These are phyloP conservation scores for Candida buenavistaensis DNA, from an alignment of 1,139 yeast genomes.

Conservation along the genomic window DNA sequence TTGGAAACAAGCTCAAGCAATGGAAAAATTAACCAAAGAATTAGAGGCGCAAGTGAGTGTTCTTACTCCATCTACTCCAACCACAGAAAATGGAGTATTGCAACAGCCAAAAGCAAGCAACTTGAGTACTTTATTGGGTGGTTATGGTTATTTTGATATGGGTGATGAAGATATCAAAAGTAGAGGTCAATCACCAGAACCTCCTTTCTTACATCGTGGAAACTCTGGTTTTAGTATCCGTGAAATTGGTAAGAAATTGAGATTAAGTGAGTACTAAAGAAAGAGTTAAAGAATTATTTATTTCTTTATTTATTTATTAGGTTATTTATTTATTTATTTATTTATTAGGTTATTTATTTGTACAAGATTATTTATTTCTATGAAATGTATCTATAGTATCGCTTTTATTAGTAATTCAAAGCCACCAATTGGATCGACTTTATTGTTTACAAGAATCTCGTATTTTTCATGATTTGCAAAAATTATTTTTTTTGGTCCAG, in stretches of 20 bases:
- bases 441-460: too few species aligned
- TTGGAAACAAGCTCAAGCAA: slow-evolving; percentile 42
- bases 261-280: slow-evolving; percentile 67
- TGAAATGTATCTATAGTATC: too few species aligned
- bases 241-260: slow-evolving; percentile 71
- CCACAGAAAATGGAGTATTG: slow-evolving; percentile 2
- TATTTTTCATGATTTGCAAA: too few species aligned
- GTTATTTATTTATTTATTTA: background rate
- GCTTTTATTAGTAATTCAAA: too few species aligned
- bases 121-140: slow-evolving; percentile 63
- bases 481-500: too few species aligned
- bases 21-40: slow-evolving; percentile 7
- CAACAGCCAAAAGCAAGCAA: slow-evolving; percentile 18
- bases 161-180: slow-evolving; percentile 71
- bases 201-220: slow-evolving; percentile 48
- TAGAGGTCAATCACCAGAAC: slow-evolving; percentile 70
- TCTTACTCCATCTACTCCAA: slow-evolving; percentile 6
- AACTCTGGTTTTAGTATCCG: slow-evolving; percentile 51
- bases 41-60: slow-evolving; percentile 1
- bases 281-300: background rate
- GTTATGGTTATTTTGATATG: slow-evolving; percentile 76
- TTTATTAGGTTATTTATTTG: background rate
- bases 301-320: background rate
- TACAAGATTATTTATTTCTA: background rate
- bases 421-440: too few species aligned